Evolutionary conservation across 2,329 filamentous ascomycete species (phyloP), one percentile per base, ranked within the genome.

Genomic region (Venturia asperata): DNA sequence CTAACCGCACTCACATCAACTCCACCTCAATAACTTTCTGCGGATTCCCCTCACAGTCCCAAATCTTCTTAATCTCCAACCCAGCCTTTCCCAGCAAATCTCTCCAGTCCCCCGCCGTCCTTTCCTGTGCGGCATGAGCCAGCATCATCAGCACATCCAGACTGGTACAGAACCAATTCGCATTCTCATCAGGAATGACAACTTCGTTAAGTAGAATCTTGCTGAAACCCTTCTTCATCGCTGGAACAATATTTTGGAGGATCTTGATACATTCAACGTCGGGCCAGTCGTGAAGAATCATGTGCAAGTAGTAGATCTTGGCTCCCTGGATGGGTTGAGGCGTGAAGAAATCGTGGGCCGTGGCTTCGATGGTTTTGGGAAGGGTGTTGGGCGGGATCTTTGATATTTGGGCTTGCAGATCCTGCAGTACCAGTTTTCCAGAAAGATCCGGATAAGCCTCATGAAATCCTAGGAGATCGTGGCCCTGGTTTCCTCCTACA

Each of bases 91-190:
- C 75, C 2, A 78, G 56, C 30, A 79, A 66, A 5, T 68, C 67
- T 7, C 68, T 45, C 75, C 77, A 79, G 21, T 77, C 72, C 1
- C 61, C 66, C 66, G 73, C 69, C 0, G 76, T 78, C 6, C 78
- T 72, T 68, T 80, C 77, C 37, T 69, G 66, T 0, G 74, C 71
- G n/a, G 77, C 68, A n/a, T 72, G 65, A 13, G 34, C 58, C 2
- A 69, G 69, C 68, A 76, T 66, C 75, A 80, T 77, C 41, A 76
- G 68, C 9, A 80, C 68, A 60, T 80, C 78, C 0, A 77, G 67
- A 0, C 69, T 71, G 0, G 78, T 76, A 0, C 72, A 69, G 66
- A 78, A 72, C 74, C 74, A 79, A 41, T 72, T 66, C 0, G 77
- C 76, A 2, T 67, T 67, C 39, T 47, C 66, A 11, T 68, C 67